Conservation (phyloP, 1,284 basidiomycete species). For the Fereydounia khargensis region DNA sequence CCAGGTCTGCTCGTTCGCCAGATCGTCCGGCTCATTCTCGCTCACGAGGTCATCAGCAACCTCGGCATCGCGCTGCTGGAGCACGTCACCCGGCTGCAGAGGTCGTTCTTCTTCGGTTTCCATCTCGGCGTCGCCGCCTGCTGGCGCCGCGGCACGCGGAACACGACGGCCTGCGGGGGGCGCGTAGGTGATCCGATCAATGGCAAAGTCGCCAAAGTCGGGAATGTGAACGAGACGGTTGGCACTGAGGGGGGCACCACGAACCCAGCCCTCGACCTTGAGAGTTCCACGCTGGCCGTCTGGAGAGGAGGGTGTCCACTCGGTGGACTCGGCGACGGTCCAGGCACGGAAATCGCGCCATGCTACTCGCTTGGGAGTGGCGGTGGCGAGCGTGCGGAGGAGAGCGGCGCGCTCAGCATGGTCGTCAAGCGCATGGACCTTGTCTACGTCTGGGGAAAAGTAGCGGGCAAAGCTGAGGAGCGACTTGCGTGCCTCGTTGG, state of each 20-base stretch:
- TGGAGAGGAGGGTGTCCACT: slow-evolving; percentile 32
- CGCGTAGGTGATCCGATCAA: slow-evolving; percentile 67
- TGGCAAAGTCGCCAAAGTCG: slow-evolving; percentile 82
- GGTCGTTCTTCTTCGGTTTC: slow-evolving; percentile 19
- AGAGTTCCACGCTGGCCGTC: slow-evolving; percentile 61
- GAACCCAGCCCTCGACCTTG: slow-evolving; percentile 76
- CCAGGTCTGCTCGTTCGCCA: slow-evolving; percentile 96
- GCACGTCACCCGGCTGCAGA: slow-evolving; percentile 61
- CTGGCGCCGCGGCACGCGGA: slow-evolving; percentile 4
- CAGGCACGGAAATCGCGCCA: slow-evolving; percentile 81
- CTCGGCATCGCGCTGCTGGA: slow-evolving; percentile 64
- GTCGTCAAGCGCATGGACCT: slow-evolving; percentile 64
- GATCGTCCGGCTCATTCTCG: slow-evolving; percentile 80
- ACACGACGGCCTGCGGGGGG: slow-evolving; percentile 29
- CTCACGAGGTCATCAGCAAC: slow-evolving; percentile 84
- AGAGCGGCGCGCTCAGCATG: slow-evolving; percentile 66
- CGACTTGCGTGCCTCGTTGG: slow-evolving; percentile 50
- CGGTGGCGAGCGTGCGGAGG: slow-evolving; percentile 61
- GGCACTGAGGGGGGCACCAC: slow-evolving; percentile 75
- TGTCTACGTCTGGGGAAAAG: slow-evolving; percentile 81
- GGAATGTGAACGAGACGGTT: slow-evolving; percentile 86
- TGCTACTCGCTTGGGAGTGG: slow-evolving; percentile 64
- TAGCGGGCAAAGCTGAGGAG: slow-evolving; percentile 71
- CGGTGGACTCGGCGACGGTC: slow-evolving; percentile 69
- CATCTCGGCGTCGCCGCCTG: slow-evolving; percentile 12